phyloP scores from a whole-genome alignment of 2,329 filamentous ascomycete genomes.

The Metarhizium sp. region DNA sequence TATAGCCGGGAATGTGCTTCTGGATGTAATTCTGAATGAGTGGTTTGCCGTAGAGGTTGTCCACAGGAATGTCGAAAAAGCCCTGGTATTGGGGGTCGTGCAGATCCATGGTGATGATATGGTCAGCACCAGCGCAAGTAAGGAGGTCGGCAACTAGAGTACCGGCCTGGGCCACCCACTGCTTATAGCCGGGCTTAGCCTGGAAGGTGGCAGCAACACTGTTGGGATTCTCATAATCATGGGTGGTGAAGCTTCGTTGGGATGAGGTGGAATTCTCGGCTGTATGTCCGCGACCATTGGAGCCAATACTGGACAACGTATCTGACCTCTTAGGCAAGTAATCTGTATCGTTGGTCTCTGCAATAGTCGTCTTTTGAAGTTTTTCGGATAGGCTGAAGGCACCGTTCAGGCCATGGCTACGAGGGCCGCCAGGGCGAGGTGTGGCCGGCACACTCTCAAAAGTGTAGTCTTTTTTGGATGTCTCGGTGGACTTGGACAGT shows the following conservation, averaged over 20 bases:
- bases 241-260: conserved; percentile 46
- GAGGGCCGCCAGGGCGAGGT: conserved; percentile 62
- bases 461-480: conserved; percentile 57
- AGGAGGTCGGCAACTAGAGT: conserved; percentile 90
- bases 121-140: conserved; percentile 91
- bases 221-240: conserved; percentile 53
- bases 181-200: conserved; percentile 88
- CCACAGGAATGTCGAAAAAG: conserved; percentile 97
- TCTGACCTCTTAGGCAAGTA: conserved; percentile 26
- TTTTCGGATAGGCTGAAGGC: conserved; percentile 62
- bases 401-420: conserved; percentile 54
- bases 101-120: conserved; percentile 96
- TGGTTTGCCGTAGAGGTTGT: conserved; percentile 86
- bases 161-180: conserved; percentile 97
- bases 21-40: conserved; percentile 64
- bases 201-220: conserved; percentile 48
- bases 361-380: conserved; percentile 57
- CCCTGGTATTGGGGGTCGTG: conserved; percentile 96
- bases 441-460: conserved; percentile 91
- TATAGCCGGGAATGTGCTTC: conserved; percentile 74
- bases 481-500: conserved; percentile 56
- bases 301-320: conserved; percentile 23
- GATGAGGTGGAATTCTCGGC: conserved; percentile 30
- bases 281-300: conserved; percentile 26
- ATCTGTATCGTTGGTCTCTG: conserved; percentile 22